Evolutionary conservation across 495 filamentous ascomycete genomes (phyloP).

Genomic region (Aspergillus funiculosus): DNA sequence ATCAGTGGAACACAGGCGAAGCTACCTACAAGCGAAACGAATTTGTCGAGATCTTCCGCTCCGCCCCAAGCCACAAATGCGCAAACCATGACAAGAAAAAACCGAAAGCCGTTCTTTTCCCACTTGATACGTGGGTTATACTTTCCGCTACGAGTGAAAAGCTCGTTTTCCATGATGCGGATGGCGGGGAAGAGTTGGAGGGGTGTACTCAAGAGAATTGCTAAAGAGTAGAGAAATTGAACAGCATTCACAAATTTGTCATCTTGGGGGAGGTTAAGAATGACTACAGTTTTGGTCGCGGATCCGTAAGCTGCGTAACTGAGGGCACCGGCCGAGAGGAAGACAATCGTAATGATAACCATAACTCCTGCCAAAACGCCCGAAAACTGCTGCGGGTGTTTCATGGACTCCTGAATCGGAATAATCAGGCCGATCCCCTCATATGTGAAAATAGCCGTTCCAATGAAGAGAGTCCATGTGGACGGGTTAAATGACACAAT

Average conservation of each 20-base stretch:
- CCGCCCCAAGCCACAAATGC: slow-evolving; percentile 85
- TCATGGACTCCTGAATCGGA: slow-evolving; percentile 97
- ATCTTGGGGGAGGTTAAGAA: slow-evolving; percentile 94
- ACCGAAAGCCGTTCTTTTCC: slow-evolving; percentile 96
- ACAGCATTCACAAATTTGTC: slow-evolving; percentile 92
- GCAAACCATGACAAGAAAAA: slow-evolving; percentile 81
- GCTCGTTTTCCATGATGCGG: slow-evolving; percentile 60
- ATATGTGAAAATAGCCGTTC: slow-evolving; percentile 97
- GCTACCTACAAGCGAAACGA: slow-evolving; percentile 89
- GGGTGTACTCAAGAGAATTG: slow-evolving; percentile 89
- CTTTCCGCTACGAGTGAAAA: slow-evolving; percentile 82
- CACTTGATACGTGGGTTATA: slow-evolving; percentile 95
- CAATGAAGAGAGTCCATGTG: slow-evolving; percentile 94
- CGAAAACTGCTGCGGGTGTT: slow-evolving; percentile 78
- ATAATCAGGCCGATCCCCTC: slow-evolving; percentile 98
- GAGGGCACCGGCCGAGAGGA: slow-evolving; percentile 83
- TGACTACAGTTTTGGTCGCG: slow-evolving; percentile 88
- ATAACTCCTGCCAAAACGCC: slow-evolving; percentile 80
- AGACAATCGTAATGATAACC: slow-evolving; percentile 88
- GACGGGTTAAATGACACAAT: slow-evolving; percentile 79
- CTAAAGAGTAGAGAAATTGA: slow-evolving; percentile 90
- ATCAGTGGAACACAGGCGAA: slow-evolving; percentile 97
- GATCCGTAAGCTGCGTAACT: slow-evolving; percentile 96
- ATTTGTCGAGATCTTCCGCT: slow-evolving; percentile 91
- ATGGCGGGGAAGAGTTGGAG: slow-evolving; percentile 94